Evolutionary conservation across 305 asterid species (phyloP).

Genomic region (Lippia alba): DNA sequence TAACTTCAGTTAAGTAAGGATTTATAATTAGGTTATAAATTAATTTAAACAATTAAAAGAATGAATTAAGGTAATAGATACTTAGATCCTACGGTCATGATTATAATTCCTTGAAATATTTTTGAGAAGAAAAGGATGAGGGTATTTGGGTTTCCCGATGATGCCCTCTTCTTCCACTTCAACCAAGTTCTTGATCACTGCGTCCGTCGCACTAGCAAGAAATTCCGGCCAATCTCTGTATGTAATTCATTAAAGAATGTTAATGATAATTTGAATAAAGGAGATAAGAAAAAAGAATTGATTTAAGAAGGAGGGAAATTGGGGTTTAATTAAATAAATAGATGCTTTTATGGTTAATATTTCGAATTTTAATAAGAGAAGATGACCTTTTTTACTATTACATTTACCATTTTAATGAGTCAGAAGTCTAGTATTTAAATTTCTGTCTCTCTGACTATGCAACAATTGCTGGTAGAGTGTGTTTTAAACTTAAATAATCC

Average conservation of each 20-base stretch:
- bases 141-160: background rate
- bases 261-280: too few relatives aligned
- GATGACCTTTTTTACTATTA: too few relatives aligned
- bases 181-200: constrained; percentile 57
- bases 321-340: too few relatives aligned
- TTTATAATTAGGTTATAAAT: background rate
- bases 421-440: too few relatives aligned
- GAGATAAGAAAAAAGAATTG: too few relatives aligned
- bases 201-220: constrained; percentile 49
- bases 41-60: background rate
- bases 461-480: too few relatives aligned
- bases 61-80: background rate
- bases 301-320: too few relatives aligned
- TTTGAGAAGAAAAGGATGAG: background rate
- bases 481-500: too few relatives aligned
- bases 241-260: background rate
- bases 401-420: too few relatives aligned
- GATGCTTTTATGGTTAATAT: too few relatives aligned
- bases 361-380: too few relatives aligned
- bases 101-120: background rate
- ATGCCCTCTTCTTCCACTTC: constrained; percentile 51
- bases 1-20: constrained; percentile 3
- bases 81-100: background rate
- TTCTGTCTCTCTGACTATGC: too few relatives aligned
- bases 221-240: constrained; percentile 70